A percentile compares a stretch with the other conserved stretches of the same genome.
These are phyloP conservation scores for Tetradesmus lagerheimii DNA, from an alignment of 139 green algal species.

Conservation along the genomic window DNA sequence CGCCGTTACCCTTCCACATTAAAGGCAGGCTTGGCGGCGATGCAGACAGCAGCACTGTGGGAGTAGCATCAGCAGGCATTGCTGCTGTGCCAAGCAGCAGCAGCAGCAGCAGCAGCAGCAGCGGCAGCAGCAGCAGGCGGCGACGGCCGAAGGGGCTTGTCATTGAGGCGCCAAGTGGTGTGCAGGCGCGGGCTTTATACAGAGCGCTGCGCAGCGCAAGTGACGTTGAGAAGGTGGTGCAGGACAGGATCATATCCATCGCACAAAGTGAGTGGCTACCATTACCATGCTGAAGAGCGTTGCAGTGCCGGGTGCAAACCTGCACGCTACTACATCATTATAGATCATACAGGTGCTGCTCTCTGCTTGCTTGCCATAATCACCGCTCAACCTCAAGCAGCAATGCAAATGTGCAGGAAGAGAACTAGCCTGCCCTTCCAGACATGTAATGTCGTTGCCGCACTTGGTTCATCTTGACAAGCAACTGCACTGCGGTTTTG, in stretches of 20 bases:
- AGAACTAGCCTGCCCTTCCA: no score
- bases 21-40: not conserved
- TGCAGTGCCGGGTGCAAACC: no score
- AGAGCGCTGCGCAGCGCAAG: not conserved
- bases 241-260: not conserved
- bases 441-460: no score
- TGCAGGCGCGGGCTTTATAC: not conserved
- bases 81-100: not conserved
- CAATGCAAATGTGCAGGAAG: no score
- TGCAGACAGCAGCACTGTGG: not conserved
- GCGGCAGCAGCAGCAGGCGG: not conserved
- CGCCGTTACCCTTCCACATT: not conserved
- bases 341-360: no score
- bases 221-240: not conserved
- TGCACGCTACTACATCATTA: no score
- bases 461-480: no score
- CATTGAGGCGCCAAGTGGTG: not conserved
- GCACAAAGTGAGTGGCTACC: not conserved
- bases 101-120: not conserved
- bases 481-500: not conserved
- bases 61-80: not conserved
- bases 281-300: not conserved
- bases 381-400: no score
- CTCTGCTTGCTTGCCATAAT: no score
- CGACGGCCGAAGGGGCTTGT: not conserved